Evolutionary conservation across 352 stramenopile genomes (phyloP).

Genomic region (Phytophthora palmivora): DNA sequence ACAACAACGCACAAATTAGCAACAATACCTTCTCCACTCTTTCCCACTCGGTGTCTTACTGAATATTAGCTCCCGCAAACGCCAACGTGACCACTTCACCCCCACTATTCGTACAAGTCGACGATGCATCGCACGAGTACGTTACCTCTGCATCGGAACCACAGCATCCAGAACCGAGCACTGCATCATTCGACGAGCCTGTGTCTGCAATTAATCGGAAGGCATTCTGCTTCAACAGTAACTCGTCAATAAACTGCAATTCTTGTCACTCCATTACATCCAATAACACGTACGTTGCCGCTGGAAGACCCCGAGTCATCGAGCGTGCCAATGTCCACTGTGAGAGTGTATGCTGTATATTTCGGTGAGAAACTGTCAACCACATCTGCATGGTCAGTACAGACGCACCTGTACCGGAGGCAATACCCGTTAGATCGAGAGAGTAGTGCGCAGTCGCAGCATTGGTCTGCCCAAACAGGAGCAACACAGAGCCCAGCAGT

Average conservation of each 20-base stretch:
- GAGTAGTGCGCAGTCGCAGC: slow-evolving; percentile 46
- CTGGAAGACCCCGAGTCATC: slow-evolving; percentile 29
- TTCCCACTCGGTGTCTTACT: slow-evolving; percentile 42
- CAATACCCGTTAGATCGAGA: slow-evolving; percentile 51
- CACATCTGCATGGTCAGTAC: slow-evolving; percentile 10
- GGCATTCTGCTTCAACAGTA: slow-evolving; percentile 48
- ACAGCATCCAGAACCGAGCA: slow-evolving; percentile 73
- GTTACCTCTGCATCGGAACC: slow-evolving; percentile 46
- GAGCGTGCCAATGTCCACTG: slow-evolving; percentile 41
- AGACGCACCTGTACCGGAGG: slow-evolving; percentile 45
- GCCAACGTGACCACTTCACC: slow-evolving; percentile 42
- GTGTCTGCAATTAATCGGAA: slow-evolving; percentile 86
- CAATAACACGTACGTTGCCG: slow-evolving; percentile 29
- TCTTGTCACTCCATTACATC: neutral
- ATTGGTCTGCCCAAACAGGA: slow-evolving; percentile 17
- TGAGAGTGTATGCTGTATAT: slow-evolving; percentile 46
- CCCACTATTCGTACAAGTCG: slow-evolving; percentile 55
- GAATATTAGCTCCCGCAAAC: slow-evolving; percentile 72
- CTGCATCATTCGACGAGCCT: slow-evolving; percentile 82
- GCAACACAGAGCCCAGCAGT: slow-evolving; percentile 33
- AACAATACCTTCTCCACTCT: neutral
- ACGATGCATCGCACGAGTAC: slow-evolving; percentile 73
- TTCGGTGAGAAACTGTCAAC: slow-evolving; percentile 2
- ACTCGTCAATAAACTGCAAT: neutral
- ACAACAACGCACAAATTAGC: slow-evolving; percentile 17